Evolutionary conservation across 352 stramenopile genomes (phyloP).

Genomic region (Thalassiosira mediterranea): DNA sequence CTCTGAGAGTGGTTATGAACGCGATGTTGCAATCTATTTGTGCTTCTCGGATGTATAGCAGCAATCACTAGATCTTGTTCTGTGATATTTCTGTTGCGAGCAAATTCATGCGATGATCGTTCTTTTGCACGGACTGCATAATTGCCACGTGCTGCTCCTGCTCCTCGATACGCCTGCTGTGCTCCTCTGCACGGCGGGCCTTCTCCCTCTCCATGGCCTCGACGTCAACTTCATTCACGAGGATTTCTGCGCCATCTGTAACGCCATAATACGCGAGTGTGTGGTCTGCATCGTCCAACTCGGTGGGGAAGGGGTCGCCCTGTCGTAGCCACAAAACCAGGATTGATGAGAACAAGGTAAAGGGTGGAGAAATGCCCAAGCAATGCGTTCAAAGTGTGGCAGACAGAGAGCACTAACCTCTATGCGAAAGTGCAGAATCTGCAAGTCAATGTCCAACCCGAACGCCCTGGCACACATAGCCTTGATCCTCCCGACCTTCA

Average conservation of each 20-base stretch:
- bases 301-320: conserved; percentile 61
- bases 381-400: too few relatives aligned
- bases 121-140: conserved; percentile 59
- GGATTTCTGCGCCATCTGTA: conserved; percentile 72
- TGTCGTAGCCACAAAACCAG: conserved; percentile 10
- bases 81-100: conserved; percentile 21
- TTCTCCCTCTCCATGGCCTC: conserved; percentile 43
- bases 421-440: conserved; percentile 69
- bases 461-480: conserved; percentile 73
- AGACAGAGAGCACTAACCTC: too few relatives aligned
- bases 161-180: conserved; percentile 45
- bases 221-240: conserved; percentile 77
- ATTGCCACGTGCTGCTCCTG: conserved; percentile 53
- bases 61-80: conserved; percentile 5
- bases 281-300: conserved; percentile 77
- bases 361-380: not conserved
- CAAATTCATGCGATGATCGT: conserved; percentile 25
- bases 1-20: not conserved
- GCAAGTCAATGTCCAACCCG: conserved; percentile 76
- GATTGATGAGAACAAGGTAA: conserved; percentile 1
- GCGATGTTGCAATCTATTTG: conserved; percentile 2
- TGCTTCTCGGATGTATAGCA: not conserved
- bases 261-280: conserved; percentile 83
- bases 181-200: conserved; percentile 33
- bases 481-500: conserved; percentile 76